Base-by-base conservation (phyloP, 1,284 basidiomycete species). In the Phellinidium pouzarii region DNA sequence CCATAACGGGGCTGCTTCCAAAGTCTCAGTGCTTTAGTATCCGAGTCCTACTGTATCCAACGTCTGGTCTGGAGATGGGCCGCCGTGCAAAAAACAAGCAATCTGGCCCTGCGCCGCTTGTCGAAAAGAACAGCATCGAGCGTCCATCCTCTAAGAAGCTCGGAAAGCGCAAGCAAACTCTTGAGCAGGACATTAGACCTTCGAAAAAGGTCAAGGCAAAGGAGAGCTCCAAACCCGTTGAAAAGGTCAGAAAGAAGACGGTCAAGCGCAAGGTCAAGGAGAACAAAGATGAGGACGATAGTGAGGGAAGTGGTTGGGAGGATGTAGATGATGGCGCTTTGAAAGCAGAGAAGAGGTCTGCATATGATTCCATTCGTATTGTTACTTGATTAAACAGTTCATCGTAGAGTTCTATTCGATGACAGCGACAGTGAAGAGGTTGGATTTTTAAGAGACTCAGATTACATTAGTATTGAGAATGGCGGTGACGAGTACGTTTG, bases 41-140 rank as follows among this genome's bases (percentile, higher is more conserved):
- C 11, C 9, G 40, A 42, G 40, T 23, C 36, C 31, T 22, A 38
- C 23, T 27, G 8, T 7, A 3, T 14, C 19, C 26, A 17, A 14
- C 26, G 6, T 42, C 40, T 20, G 34, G 23, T 22, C 37, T 25
- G 41, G 37, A 44, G 61, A 93, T 95, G 91, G 94, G 94, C 63
- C 81, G 91, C 66, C 84, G 91, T 62, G 82, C 91, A 60, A 91
- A 89, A 71, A 87, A 89, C 71, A 96, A 96, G 75, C 94, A 97
- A 70, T 79, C 75, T 0, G 74, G 82, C 3, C 92, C 91, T 1
- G 72, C 71, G 55, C 82, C 91, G 38, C 64, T 93, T 19, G 61
- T 55, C 11, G 72, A 79, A 20, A 59, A 64, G 1, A 69, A 67
- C 9, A 62, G 64, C 7, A 59, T 61, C 12, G 59, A 12, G 49